phyloP scores from a whole-genome alignment of 2,329 filamentous ascomycete species.

The Talaromyces islandicus region DNA sequence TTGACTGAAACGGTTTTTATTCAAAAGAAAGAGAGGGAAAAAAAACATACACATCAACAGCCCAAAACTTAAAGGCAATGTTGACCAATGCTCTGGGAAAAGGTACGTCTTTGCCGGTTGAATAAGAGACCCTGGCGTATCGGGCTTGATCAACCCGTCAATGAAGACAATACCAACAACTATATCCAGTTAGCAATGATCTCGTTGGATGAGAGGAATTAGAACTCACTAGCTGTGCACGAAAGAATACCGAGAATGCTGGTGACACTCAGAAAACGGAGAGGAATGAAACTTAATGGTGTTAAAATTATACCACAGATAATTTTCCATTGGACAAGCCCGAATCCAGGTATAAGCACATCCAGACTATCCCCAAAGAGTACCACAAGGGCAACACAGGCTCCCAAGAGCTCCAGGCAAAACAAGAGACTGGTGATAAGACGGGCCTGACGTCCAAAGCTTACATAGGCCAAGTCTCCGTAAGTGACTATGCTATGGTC shows the following conservation, averaged over 20 bases:
- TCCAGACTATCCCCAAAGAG: slow-evolving; percentile 89
- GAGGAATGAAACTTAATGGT: slow-evolving; percentile 76
- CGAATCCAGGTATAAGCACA: slow-evolving; percentile 66
- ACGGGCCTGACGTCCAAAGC: slow-evolving; percentile 76
- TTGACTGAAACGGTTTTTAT: slow-evolving; percentile 3
- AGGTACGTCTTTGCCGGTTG: slow-evolving; percentile 74
- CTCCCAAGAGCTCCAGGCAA: slow-evolving; percentile 77
- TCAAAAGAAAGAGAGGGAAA: no score
- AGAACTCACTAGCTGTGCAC: slow-evolving; percentile 72
- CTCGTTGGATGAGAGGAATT: not conserved
- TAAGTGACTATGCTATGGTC: slow-evolving; percentile 86
- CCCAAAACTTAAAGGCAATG: slow-evolving; percentile 81
- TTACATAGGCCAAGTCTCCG: slow-evolving; percentile 85
- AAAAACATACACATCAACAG: slow-evolving; percentile 65
- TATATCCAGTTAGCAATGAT: slow-evolving; percentile 34
- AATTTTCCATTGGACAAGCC: slow-evolving; percentile 73
- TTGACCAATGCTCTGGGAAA: slow-evolving; percentile 79
- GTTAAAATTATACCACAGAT: slow-evolving; percentile 72
- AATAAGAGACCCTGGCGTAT: slow-evolving; percentile 73
- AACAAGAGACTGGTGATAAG: slow-evolving; percentile 80
- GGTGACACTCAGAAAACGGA: slow-evolving; percentile 80
- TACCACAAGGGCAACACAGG: slow-evolving; percentile 82
- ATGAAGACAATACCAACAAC: slow-evolving; percentile 78
- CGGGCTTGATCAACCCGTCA: slow-evolving; percentile 78
- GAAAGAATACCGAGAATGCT: slow-evolving; percentile 89